Percentiles rank a stretch among this genome's conserved stretches.
Evolutionary conservation across 208 protist species (phyloP).

Genomic region (Trypanosoma cruzi): DNA sequence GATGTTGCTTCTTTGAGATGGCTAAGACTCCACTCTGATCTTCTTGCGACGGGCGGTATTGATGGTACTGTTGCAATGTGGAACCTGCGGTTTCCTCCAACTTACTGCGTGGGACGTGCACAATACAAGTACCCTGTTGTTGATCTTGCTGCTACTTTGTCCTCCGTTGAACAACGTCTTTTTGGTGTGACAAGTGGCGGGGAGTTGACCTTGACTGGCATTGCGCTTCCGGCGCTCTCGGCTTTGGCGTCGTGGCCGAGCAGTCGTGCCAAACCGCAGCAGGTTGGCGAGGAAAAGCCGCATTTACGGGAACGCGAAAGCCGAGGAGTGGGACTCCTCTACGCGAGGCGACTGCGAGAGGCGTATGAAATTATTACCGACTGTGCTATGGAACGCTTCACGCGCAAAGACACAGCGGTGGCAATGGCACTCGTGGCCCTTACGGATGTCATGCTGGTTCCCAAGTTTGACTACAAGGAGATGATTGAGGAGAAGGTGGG

Average conservation of each 20-base stretch:
- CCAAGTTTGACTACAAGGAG: conserved; percentile 48
- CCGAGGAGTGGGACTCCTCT: conserved; percentile 59
- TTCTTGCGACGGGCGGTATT: conserved; percentile 73
- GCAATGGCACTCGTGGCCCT: conserved; percentile 63
- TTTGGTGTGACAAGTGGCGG: conserved; percentile 67
- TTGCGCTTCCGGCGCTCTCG: conserved; percentile 49
- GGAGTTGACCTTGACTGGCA: conserved; percentile 54
- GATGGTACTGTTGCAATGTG: conserved; percentile 83
- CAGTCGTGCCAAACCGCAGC: background rate
- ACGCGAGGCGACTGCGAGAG: conserved; percentile 55
- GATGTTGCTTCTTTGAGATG: conserved; percentile 68
- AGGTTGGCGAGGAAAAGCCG: background rate
- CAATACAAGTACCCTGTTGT: conserved; percentile 58
- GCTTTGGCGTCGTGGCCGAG: conserved; percentile 39
- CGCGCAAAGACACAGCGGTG: conserved; percentile 46
- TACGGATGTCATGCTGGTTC: conserved; percentile 61
- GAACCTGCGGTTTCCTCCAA: conserved; percentile 75
- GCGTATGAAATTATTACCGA: conserved; percentile 58
- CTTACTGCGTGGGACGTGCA: conserved; percentile 77
- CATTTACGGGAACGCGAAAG: conserved; percentile 42
- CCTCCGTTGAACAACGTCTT: conserved; percentile 67
- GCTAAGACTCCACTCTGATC: conserved; percentile 66
- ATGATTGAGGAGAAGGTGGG: conserved; percentile 17
- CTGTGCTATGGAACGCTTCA: conserved; percentile 66
- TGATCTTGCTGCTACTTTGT: conserved; percentile 58